Percentiles rank a stretch among this genome's conserved stretches.
Evolutionary conservation across 78 protist species (phyloP).

Genomic region (Emiliania huxleyi): DNA sequence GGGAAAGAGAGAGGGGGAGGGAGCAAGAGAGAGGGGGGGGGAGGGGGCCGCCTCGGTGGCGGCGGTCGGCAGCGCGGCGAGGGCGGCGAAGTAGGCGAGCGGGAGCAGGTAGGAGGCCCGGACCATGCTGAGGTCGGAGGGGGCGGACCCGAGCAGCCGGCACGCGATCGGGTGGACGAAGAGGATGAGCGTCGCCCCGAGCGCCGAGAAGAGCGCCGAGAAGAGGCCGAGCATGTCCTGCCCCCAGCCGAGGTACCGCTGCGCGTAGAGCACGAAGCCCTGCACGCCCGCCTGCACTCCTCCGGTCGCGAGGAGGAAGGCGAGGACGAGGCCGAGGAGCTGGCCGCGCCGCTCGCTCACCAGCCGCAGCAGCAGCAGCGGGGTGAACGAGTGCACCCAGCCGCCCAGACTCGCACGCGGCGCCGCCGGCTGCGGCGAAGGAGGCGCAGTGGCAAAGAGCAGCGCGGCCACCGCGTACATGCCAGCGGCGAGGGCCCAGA

Average conservation of each 20-base stretch:
- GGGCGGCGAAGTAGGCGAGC: not conserved
- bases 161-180: not conserved
- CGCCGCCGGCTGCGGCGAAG: not conserved
- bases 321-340: not conserved
- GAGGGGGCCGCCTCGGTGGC: too few relatives aligned
- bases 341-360: not conserved
- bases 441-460: not conserved
- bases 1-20: too few relatives aligned
- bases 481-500: not conserved
- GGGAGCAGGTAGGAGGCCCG: not conserved
- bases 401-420: not conserved
- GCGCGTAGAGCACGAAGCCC: not conserved
- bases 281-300: not conserved
- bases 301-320: not conserved
- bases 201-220: not conserved
- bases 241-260: not conserved
- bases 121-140: not conserved
- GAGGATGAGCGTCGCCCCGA: not conserved
- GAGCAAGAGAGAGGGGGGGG: too few relatives aligned
- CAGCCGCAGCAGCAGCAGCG: not conserved
- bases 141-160: not conserved
- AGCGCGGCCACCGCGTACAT: not conserved
- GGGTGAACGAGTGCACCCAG: not conserved
- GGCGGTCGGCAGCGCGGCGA: not conserved
- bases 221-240: not conserved